Conservation (phyloP, 192 early-diverging fungal species). For the Borealophlyctis nickersoniae region DNA sequence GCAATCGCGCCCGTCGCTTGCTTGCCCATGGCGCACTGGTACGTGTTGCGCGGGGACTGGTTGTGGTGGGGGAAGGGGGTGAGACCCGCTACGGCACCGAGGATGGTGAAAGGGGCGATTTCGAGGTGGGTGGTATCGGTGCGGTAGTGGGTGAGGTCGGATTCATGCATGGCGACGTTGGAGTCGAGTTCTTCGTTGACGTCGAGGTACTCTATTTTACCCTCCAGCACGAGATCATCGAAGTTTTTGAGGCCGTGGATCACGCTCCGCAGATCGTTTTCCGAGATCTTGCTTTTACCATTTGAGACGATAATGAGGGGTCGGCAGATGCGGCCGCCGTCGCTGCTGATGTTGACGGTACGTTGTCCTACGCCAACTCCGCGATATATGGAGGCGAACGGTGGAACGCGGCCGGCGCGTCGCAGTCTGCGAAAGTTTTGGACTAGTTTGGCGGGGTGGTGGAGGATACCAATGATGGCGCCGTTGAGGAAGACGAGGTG, state of each 20-base stretch:
- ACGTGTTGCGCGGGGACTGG: slow-evolving; percentile 94
- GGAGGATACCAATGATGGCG: not conserved
- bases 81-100: slow-evolving; percentile 89
- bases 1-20: slow-evolving; percentile 94
- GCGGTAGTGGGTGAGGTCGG: slow-evolving; percentile 44
- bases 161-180: slow-evolving; percentile 81
- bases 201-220: slow-evolving; percentile 89
- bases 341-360: not conserved
- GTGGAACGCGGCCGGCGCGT: not conserved
- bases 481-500: not conserved
- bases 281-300: slow-evolving; percentile 23
- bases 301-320: not conserved
- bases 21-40: slow-evolving; percentile 97
- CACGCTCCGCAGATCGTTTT: not conserved
- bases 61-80: slow-evolving; percentile 98
- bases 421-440: not conserved
- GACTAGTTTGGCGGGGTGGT: not conserved
- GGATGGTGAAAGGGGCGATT: slow-evolving; percentile 88
- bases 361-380: not conserved
- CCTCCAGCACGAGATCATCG: slow-evolving; percentile 84
- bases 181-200: slow-evolving; percentile 94
- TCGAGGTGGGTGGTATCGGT: slow-evolving; percentile 85
- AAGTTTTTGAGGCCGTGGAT: slow-evolving; percentile 34
- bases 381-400: not conserved
- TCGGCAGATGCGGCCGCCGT: not conserved